Percentiles rank a stretch among this genome's conserved stretches.
These are phyloP conservation scores for Melianthus villosus DNA, from an alignment of 441 rosid species.

Conservation along the genomic window DNA sequence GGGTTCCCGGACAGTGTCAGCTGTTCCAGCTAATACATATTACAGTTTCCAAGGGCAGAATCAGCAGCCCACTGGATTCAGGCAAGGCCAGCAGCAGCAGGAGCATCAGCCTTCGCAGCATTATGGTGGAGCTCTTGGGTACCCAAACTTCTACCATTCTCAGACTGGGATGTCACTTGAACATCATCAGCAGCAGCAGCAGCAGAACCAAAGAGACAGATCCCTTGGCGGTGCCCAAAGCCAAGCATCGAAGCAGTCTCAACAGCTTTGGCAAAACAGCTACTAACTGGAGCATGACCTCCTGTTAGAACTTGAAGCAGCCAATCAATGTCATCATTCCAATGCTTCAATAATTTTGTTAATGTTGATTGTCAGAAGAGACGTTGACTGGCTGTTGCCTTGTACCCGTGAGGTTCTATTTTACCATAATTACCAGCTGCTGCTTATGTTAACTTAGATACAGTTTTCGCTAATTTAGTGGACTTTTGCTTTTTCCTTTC, in stretches of 20 bases:
- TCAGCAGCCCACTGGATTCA: slow-evolving; percentile 60
- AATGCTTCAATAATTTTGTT: too few relatives aligned
- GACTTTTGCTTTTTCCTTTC: too few relatives aligned
- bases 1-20: slow-evolving; percentile 74
- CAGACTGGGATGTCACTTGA: too few relatives aligned
- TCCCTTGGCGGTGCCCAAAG: slow-evolving; percentile 45
- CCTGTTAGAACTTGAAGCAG: too few relatives aligned
- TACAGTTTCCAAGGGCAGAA: slow-evolving; percentile 85
- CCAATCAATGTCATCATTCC: too few relatives aligned
- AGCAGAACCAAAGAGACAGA: slow-evolving; percentile 64
- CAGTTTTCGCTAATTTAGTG: too few relatives aligned
- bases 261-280: slow-evolving; percentile 84
- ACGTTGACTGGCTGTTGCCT: too few relatives aligned
- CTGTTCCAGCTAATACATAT: slow-evolving; percentile 58
- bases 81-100: slow-evolving; percentile 84
- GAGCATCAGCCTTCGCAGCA: slow-evolving; percentile 73
- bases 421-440: too few relatives aligned
- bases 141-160: slow-evolving; percentile 86
- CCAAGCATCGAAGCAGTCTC: slow-evolving; percentile 77
- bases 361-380: too few relatives aligned
- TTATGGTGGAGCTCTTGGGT: slow-evolving; percentile 51
- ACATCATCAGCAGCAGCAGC: slow-evolving; percentile 46
- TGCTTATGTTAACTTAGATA: too few relatives aligned
- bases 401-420: too few relatives aligned
- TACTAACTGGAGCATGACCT: too few relatives aligned